These are phyloP conservation scores for Acanthamoeba royreba DNA, from an alignment of 208 protist species.

Conservation along the genomic window DNA sequence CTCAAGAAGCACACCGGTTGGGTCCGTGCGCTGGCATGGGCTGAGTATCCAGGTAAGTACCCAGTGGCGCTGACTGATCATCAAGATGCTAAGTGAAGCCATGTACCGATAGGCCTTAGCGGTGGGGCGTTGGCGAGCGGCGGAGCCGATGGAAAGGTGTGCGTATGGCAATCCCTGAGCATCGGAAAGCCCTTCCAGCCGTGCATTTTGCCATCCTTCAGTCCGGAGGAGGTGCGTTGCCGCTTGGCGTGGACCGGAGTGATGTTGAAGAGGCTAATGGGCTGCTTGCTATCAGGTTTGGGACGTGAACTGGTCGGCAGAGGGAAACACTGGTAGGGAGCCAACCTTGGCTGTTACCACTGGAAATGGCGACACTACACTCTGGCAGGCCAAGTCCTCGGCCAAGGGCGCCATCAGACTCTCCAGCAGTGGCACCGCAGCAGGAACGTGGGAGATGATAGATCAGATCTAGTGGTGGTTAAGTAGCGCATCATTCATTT, in stretches of 20 bases:
- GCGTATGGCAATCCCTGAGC: neutral
- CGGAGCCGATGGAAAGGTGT: neutral
- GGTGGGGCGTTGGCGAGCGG: neutral
- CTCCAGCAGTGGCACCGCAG: too few species aligned
- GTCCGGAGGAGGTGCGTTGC: neutral
- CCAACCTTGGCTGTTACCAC: neutral
- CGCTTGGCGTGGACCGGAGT: too few species aligned
- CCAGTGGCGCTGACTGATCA: neutral
- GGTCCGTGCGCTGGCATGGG: neutral
- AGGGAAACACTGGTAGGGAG: neutral
- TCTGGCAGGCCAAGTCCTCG: too few species aligned
- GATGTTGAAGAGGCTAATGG: neutral
- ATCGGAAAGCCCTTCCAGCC: neutral
- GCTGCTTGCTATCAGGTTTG: too few species aligned
- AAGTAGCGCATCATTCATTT: too few species aligned
- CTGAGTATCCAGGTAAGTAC: neutral
- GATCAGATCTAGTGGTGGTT: too few species aligned
- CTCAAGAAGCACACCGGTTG: neutral
- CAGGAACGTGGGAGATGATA: too few species aligned
- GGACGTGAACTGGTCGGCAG: neutral
- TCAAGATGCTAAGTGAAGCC: neutral
- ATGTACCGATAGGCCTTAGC: neutral
- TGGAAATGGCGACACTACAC: neutral
- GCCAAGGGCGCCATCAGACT: too few species aligned
- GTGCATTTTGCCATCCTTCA: neutral